Conservation (phyloP, 495 filamentous ascomycete genomes). For the Penicillium egyptiacum region DNA sequence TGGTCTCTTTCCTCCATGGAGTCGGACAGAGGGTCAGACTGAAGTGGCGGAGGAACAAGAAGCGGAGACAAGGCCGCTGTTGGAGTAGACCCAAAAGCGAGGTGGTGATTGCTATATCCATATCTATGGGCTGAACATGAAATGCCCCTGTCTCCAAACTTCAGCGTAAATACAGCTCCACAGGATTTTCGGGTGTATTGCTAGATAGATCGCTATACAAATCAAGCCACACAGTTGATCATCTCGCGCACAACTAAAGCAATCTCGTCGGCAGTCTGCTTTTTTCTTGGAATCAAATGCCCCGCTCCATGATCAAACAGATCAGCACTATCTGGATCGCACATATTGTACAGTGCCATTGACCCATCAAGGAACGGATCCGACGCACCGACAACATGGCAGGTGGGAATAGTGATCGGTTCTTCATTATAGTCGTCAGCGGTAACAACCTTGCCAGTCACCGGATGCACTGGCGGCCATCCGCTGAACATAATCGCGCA, state of each 20-base stretch:
- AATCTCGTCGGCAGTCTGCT: slow-evolving; percentile 45
- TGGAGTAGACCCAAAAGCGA: slow-evolving; percentile 20
- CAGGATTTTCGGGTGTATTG: not conserved
- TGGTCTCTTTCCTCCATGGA: slow-evolving; percentile 4
- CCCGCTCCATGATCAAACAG: slow-evolving; percentile 59
- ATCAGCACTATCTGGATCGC: slow-evolving; percentile 42
- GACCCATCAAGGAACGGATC: slow-evolving; percentile 55
- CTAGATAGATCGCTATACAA: not conserved
- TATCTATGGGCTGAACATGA: not conserved
- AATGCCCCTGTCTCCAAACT: not conserved
- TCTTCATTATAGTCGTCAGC: slow-evolving; percentile 47
- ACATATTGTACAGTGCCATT: slow-evolving; percentile 58
- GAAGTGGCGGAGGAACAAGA: slow-evolving; percentile 18
- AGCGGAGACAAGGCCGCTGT: slow-evolving; percentile 33
- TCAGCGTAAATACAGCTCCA: not conserved
- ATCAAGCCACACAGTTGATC: slow-evolving; percentile 12
- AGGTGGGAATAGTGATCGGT: slow-evolving; percentile 52
- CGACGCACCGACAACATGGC: slow-evolving; percentile 57
- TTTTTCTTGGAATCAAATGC: slow-evolving; percentile 53
- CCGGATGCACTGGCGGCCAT: slow-evolving; percentile 52
- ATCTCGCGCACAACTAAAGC: slow-evolving; percentile 16
- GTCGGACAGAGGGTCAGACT: slow-evolving; percentile 1
- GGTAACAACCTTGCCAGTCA: slow-evolving; percentile 41
- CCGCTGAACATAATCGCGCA: slow-evolving; percentile 57
- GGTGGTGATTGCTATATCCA: not conserved